Evolutionary conservation across 192 early-diverging fungal species (phyloP), one percentile per base, ranked within the genome.

Genomic region (Mycoemilia scoparia): DNA sequence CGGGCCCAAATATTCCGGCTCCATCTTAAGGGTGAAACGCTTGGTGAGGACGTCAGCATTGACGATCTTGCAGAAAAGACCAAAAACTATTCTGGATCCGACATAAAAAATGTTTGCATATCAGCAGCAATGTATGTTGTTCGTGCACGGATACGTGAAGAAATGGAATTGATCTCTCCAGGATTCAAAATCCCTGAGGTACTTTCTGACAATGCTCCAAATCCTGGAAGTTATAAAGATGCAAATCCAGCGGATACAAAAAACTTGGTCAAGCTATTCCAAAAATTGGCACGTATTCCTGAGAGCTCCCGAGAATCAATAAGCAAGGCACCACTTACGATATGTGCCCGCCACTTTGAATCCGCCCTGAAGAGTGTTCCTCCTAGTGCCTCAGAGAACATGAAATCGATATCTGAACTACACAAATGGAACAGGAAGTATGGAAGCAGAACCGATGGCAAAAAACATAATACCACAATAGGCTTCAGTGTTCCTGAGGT

Each of bases 81-180:
- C 1, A 51, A 67, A n/a, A 65, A 71, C 25, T 97, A 79, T 47
- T 91, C 87, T 14, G 92, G 92, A 7, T 86, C 82, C 17, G 92
- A 97, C 51, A 53, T 97, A 35, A 93, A 91, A 57, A 97, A 95
- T 46, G 41, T 97, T 34, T 87, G 84, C 45, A 74, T 97, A 18
- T 71, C 87, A 14, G 83, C 92, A 0, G 88, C 79, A 0, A 54
- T 78, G 19, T 60, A 57, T 2, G 61, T 70, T 4, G 62, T 80
- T 20, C 71, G 72, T 32, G 76, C 79, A 44, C 34, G 62, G 31
- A 54, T 76, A 20, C 60, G 62, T 14, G 46, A 60, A 4, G 68
- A 73, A 30, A 45, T 57, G 10, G 36, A 38, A 3, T 40, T 29
- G 19, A 24, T 24, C n/a, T n/a, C n/a, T n/a, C n/a, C n/a, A n/a